Base-by-base conservation (phyloP, 345 rosid species). In the Linum tenue region DNA sequence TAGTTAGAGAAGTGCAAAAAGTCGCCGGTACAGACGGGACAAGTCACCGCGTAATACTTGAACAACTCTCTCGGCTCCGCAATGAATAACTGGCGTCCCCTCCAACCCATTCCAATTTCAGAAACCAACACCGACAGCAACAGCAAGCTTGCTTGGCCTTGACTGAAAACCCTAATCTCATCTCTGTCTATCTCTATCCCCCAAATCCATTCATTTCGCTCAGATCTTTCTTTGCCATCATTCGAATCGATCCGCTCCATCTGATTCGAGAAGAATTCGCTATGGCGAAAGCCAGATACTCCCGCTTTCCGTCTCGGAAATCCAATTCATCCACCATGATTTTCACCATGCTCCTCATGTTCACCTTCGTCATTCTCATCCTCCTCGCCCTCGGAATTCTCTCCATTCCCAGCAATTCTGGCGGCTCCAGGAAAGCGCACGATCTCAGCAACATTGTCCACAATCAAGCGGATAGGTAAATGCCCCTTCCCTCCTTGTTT, bases 381-480 rank as follows among this genome's bases (percentile, higher is more conserved):
- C 95, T 90, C 61, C 90, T 92, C 43, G 81, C 82, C 2, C 80
- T 92, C 50, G 94, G 94, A 10, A 82, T 88, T 63, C 72, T 85
- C 77, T 88, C 90, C 35, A 70, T 90, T 59, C 94, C 97, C 8
- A 84, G 83, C 81, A 63, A 65, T 70, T 76, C 81, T 66, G 74
- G 64, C 10, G 81, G 63, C 66, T 78, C 84, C 12, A 74, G 69
- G 60, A 80, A 78, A 64, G 83, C 95, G 36, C 81, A 86, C 76
- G 98, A 89, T 83, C 86, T 87, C 78, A 84, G 76, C 85, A 79
- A 91, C 56, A 82, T 92, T 42, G 72, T 75, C 55, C 90, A 74
- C n/a, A 73, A 78, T 61, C 65, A 62, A 58, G 56, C 75, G 55
- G 62, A 80, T 55, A 75, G 80, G 91, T 83, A 48, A 55, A 44